Conservation (phyloP, 192 early-diverging fungal species). For the Dispira simplex region DNA sequence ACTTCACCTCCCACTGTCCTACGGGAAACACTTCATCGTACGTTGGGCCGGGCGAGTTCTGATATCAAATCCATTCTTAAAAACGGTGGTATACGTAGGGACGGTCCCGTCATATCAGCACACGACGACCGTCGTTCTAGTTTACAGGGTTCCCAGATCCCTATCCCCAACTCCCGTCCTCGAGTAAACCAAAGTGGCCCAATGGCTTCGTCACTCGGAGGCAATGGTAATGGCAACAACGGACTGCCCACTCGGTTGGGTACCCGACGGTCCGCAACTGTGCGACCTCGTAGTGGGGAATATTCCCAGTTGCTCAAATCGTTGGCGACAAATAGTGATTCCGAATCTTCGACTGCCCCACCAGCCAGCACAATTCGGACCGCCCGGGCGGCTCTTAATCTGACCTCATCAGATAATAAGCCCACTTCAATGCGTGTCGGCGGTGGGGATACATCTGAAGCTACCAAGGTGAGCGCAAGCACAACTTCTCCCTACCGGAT, state of each 20-base stretch:
- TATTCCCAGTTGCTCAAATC: background rate
- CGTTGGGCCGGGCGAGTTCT: background rate
- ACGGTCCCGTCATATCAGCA: background rate
- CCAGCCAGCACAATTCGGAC: background rate
- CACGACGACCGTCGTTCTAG: background rate
- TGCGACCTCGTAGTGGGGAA: conserved; percentile 3
- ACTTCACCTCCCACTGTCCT: background rate
- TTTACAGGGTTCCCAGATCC: background rate
- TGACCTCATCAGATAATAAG: too few species aligned
- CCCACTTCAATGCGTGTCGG: too few species aligned
- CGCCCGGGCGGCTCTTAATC: background rate
- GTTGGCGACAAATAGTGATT: background rate
- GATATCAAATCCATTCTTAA: background rate
- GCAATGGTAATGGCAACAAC: background rate
- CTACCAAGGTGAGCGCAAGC: background rate
- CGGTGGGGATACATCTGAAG: background rate
- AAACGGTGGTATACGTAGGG: background rate
- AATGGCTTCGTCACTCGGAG: background rate
- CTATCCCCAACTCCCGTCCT: background rate
- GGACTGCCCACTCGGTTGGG: background rate
- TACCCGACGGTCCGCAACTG: background rate
- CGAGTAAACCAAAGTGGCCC: background rate
- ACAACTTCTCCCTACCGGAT: background rate
- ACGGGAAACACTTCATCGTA: background rate
- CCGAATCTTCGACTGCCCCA: background rate